A percentile compares a stretch with the other conserved stretches of the same genome.
Conservation (phyloP, 1,139 yeast genomes). For the Scheffersomyces quercinus region DNA sequence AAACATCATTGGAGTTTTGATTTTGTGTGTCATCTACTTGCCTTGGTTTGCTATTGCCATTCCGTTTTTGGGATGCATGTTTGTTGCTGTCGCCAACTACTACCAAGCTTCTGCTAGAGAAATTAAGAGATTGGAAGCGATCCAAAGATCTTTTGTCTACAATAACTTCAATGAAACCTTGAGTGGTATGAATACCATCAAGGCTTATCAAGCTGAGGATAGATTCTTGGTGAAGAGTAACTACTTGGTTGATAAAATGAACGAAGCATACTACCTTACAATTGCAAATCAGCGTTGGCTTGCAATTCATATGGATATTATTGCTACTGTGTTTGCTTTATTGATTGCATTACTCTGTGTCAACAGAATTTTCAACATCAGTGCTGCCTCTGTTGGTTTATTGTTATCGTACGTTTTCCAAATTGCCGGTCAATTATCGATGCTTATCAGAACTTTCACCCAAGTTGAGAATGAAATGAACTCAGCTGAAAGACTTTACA, state of each 20-base stretch:
- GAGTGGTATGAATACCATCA: slow-evolving; percentile 69
- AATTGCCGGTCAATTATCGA: slow-evolving; percentile 48
- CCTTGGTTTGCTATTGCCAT: slow-evolving; percentile 57
- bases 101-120: slow-evolving; percentile 79
- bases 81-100: slow-evolving; percentile 41
- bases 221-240: slow-evolving; percentile 56
- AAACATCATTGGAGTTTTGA: slow-evolving; percentile 60
- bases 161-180: slow-evolving; percentile 76
- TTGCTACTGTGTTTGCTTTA: slow-evolving; percentile 40
- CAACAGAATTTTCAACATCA: slow-evolving; percentile 58
- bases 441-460: slow-evolving; percentile 56
- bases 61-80: slow-evolving; percentile 39
- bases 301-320: slow-evolving; percentile 57
- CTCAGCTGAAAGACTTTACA: slow-evolving; percentile 77
- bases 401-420: slow-evolving; percentile 60
- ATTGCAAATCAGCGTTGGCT: slow-evolving; percentile 81
- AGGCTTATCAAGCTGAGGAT: slow-evolving; percentile 53
- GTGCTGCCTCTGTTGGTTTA: slow-evolving; percentile 71
- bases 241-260: slow-evolving; percentile 57
- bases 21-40: slow-evolving; percentile 68
- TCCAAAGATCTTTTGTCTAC: slow-evolving; percentile 73
- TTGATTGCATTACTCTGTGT: slow-evolving; percentile 62
- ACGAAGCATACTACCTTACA: slow-evolving; percentile 68
- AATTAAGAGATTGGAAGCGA: slow-evolving; percentile 78
- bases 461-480: slow-evolving; percentile 82